These are phyloP conservation scores for Lactifluus pinguis DNA, from an alignment of 768 basidiomycete genomes.

Conservation along the genomic window DNA sequence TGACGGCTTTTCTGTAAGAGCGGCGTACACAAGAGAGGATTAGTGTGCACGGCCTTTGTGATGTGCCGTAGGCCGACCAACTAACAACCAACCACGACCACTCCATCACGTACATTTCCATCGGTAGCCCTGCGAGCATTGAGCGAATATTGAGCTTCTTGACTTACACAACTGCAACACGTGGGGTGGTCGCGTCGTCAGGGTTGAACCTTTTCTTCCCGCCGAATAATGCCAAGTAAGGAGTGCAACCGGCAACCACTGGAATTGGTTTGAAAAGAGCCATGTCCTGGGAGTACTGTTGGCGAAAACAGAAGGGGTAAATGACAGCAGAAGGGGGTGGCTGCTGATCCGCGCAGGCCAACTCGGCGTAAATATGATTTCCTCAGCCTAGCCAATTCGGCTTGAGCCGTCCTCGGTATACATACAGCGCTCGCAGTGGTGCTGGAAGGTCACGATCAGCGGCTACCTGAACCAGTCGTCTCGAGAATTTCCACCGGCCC, in stretches of 20 bases:
- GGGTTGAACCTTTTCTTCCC: background rate
- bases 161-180: background rate
- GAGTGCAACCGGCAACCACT: too few relatives aligned
- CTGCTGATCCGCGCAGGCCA: background rate
- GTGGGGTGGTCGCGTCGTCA: background rate
- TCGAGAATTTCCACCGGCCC: background rate
- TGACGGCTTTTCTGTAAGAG: background rate
- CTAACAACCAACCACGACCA: background rate
- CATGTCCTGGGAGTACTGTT: background rate
- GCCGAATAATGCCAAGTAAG: background rate
- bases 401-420: background rate
- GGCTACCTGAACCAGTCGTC: background rate
- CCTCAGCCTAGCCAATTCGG: background rate
- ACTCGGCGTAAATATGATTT: background rate
- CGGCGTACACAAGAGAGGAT: background rate
- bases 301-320: constrained; percentile 13
- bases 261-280: background rate
- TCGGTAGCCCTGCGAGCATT: background rate
- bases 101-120: background rate
- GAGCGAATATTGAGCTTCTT: background rate
- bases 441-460: too few relatives aligned
- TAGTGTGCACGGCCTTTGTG: background rate
- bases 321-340: background rate
- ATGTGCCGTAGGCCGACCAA: background rate
- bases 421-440: too few relatives aligned